Base-by-base conservation (phyloP, 2,329 filamentous ascomycete species). In the Diaporthe vexans region DNA sequence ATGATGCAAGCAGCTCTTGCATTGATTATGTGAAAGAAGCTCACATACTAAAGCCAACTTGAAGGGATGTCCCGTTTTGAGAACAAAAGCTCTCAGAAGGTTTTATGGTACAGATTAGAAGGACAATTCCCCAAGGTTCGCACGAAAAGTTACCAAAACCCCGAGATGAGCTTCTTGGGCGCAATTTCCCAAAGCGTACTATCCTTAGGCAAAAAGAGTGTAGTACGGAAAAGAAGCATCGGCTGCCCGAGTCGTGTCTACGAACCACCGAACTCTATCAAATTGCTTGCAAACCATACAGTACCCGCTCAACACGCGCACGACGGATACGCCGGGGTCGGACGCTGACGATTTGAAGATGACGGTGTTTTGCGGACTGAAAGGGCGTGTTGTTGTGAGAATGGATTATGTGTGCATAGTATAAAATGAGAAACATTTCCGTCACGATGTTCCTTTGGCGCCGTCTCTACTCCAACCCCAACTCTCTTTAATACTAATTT, bases 261-360 rank as follows among this genome's bases (percentile, higher is more conserved):
- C 63, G 46, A 67, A 67, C 63, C 63, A 67, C 21, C 46, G 29
- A 67, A 67, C 63, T 67, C 63, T 67, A 67, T 37, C 29, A 67
- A 52, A 67, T 67, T 67, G 63, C 46, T 26, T 51, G 46, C 24
- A 17, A 26, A 52, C 33, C 35, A 40, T 67, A n/a, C 15, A 7
- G n/a, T 26, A 52, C 21, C 63, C 63, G 63, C 46, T 67, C 33
- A 33, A 51, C 61, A 67, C 29, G 33, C n/a, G 43, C 43, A 11
- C 29, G 29, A 35, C 61, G 61, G 61, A 67, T 51, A 51, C 61
- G 63, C 29, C 63, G 63, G 63, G 21, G 52, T 29, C 46, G 63
- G 46, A 17, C 7, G 7, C 46, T 52, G 26, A 37, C 29, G 15
- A 19, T 40, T 67, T 10, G 33, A 67, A 24, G 6, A 37, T 67